Conservation (phyloP, 164 flowering plant genomes). For the Piper betle region DNA sequence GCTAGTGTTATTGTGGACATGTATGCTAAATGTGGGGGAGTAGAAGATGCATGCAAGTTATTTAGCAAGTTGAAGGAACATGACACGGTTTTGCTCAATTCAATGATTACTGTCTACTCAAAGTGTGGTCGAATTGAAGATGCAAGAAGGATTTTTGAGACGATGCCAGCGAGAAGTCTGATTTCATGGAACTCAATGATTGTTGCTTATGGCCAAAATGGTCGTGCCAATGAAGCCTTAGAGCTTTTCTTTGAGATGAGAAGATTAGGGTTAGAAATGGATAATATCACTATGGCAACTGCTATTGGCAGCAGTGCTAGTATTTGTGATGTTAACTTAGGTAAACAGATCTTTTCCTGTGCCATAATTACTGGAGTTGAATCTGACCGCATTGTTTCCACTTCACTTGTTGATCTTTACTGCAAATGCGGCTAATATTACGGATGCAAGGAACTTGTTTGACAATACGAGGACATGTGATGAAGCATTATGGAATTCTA, state of each 20-base stretch:
- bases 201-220: conserved; percentile 35
- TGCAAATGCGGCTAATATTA: no score
- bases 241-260: conserved; percentile 49
- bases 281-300: conserved; percentile 53
- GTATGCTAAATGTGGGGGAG: conserved; percentile 47
- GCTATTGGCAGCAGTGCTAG: conserved; percentile 20
- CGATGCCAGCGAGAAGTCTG: conserved; percentile 45
- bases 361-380: conserved; percentile 41
- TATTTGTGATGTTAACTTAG: not conserved
- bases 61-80: conserved; percentile 32
- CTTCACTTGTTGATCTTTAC: conserved; percentile 60
- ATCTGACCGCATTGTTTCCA: conserved; percentile 43
- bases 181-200: conserved; percentile 89
- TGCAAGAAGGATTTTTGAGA: conserved; percentile 42
- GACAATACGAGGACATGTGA: no score
- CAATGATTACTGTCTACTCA: conserved; percentile 54
- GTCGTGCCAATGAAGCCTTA: conserved; percentile 49
- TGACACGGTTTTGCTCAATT: conserved; percentile 53
- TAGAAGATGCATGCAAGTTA: conserved; percentile 39
- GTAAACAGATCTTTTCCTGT: conserved; percentile 5
- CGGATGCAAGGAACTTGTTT: no score
- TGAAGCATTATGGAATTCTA: no score
- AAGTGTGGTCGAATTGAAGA: conserved; percentile 45
- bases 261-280: conserved; percentile 34
- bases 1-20: conserved; percentile 44